A percentile compares a stretch with the other conserved stretches of the same genome.
Conservation (phyloP, 257 asterid species). For the Solanum lignicaule region DNA sequence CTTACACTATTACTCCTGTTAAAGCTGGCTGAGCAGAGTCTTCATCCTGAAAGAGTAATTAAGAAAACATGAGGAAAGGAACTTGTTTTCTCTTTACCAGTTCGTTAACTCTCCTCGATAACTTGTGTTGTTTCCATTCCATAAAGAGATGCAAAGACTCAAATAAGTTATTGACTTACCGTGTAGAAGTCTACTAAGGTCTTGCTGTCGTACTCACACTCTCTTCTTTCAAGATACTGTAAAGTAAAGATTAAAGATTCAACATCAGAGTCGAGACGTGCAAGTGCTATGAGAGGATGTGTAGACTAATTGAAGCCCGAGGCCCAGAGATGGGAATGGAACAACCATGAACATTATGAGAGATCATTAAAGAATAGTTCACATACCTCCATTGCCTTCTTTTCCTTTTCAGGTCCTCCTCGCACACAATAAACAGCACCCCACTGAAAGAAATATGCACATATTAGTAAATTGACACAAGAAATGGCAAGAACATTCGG, state of each 20-base stretch:
- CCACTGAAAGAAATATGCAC: conserved; percentile 43
- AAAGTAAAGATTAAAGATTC: background rate
- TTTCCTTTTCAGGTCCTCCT: conserved; percentile 76
- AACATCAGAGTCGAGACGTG: background rate
- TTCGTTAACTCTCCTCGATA: background rate
- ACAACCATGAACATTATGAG: background rate
- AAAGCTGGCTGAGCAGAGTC: conserved; percentile 46
- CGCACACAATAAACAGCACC: conserved; percentile 84
- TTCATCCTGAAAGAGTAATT: conserved; percentile 38
- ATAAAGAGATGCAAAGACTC: background rate
- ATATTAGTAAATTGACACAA: background rate
- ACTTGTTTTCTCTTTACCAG: background rate
- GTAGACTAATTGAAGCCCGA: background rate
- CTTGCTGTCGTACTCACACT: conserved; percentile 79
- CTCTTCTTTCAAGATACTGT: conserved; percentile 81
- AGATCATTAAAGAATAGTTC: background rate
- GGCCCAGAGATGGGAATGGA: background rate
- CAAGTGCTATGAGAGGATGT: background rate
- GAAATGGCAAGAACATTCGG: background rate
- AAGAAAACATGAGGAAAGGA: background rate
- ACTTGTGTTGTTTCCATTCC: background rate
- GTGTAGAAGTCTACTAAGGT: conserved; percentile 59
- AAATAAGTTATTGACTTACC: conserved; percentile 21
- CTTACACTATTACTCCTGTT: conserved; percentile 74
- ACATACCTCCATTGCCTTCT: conserved; percentile 71